These are phyloP conservation scores for Phialocephala sp. DNA, from an alignment of 2,329 filamentous ascomycete genomes.

Conservation along the genomic window DNA sequence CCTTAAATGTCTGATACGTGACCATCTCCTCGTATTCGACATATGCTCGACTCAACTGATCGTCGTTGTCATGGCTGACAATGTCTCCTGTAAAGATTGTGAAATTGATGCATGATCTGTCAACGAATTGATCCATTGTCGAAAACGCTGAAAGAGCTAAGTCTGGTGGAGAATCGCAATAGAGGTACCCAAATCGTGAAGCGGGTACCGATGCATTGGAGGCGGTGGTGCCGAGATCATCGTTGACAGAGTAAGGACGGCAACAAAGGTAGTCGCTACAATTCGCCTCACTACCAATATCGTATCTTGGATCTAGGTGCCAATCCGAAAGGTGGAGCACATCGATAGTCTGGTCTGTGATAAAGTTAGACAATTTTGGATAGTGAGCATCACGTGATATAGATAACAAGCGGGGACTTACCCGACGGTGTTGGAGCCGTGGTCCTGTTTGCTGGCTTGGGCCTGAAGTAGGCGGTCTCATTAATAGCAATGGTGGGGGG, in stretches of 20 bases:
- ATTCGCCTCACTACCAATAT: slow-evolving; percentile 41
- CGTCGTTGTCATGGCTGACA: slow-evolving; percentile 39
- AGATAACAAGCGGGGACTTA: neutral
- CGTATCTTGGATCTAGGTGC: slow-evolving; percentile 42
- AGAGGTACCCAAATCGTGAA: slow-evolving; percentile 18
- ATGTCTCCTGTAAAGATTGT: slow-evolving; percentile 43
- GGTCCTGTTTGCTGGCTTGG: neutral
- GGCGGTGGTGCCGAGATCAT: slow-evolving; percentile 12
- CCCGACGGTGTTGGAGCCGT: neutral
- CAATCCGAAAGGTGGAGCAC: slow-evolving; percentile 42
- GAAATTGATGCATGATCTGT: slow-evolving; percentile 32
- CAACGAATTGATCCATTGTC: slow-evolving; percentile 22
- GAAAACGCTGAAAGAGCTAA: slow-evolving; percentile 23
- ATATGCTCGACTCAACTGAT: slow-evolving; percentile 38
- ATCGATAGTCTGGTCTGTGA: slow-evolving; percentile 21
- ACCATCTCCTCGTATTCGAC: slow-evolving; percentile 40
- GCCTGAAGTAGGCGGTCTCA: neutral
- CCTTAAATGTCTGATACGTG: slow-evolving; percentile 39
- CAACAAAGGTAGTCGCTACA: slow-evolving; percentile 41
- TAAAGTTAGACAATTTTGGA: neutral
- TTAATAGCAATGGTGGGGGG: neutral
- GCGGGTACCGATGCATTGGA: slow-evolving; percentile 6
- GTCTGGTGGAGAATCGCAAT: slow-evolving; percentile 23
- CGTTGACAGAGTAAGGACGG: slow-evolving; percentile 12
- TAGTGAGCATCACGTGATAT: neutral